phyloP scores from a whole-genome alignment of 352 stramenopile species.

The Phytophthora citricola region DNA sequence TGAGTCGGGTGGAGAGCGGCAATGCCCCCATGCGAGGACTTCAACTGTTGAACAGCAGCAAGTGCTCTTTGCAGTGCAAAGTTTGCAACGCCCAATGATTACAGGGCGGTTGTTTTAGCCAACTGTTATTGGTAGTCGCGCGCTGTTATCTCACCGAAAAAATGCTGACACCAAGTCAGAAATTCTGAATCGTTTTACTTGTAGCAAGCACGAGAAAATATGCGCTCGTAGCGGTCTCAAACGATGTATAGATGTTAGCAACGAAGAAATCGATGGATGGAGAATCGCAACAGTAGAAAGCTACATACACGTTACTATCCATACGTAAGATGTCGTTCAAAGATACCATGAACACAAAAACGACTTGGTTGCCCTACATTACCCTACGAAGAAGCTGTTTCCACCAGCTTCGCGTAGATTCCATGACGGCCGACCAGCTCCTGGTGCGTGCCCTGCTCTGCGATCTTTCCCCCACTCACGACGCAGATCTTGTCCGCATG shows the following conservation, averaged over 20 bases:
- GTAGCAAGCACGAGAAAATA: too few relatives aligned
- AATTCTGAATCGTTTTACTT: too few relatives aligned
- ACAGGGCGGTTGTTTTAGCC: neutral
- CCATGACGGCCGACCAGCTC: slow-evolving; percentile 73
- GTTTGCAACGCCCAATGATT: neutral
- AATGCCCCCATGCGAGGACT: neutral
- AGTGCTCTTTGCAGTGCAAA: neutral
- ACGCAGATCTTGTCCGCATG: slow-evolving; percentile 96
- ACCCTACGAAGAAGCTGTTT: slow-evolving; percentile 17
- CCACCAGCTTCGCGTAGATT: slow-evolving; percentile 41
- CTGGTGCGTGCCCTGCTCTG: slow-evolving; percentile 92
- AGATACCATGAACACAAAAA: too few relatives aligned
- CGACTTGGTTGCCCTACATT: neutral
- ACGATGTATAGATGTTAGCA: too few relatives aligned
- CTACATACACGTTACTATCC: too few relatives aligned
- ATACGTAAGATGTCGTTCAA: too few relatives aligned
- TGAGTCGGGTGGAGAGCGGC: neutral
- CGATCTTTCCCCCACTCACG: slow-evolving; percentile 89
- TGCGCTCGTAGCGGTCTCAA: too few relatives aligned
- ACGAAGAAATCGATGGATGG: too few relatives aligned
- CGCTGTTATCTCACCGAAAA: slow-evolving; percentile 15
- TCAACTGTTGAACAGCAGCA: neutral
- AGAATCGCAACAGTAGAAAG: too few relatives aligned
- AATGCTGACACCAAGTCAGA: neutral
- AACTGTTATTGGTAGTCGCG: slow-evolving; percentile 11